Evolutionary conservation across 2,329 filamentous ascomycete species (phyloP).

Genomic region (Cadophora luteo-olivacea): DNA sequence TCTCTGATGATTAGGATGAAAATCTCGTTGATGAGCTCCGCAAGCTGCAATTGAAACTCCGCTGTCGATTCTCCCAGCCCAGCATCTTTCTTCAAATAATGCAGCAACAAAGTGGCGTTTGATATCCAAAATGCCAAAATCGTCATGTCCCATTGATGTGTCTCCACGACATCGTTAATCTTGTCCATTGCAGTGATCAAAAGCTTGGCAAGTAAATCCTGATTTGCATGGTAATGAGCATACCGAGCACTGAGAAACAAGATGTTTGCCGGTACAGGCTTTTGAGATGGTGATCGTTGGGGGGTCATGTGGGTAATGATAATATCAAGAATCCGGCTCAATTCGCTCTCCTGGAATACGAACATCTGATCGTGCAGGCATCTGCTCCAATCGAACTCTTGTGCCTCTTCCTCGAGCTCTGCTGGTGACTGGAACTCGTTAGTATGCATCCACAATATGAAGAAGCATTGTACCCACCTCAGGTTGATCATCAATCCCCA

Average conservation of each 20-base stretch:
- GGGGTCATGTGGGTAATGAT: constrained; percentile 98
- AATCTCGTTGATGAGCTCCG: constrained; percentile 96
- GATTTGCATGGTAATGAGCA: constrained; percentile 93
- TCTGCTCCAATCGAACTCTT: constrained; percentile 94
- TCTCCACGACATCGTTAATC: constrained; percentile 96
- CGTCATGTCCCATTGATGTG: constrained; percentile 98
- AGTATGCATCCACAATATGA: constrained; percentile 39
- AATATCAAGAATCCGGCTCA: constrained; percentile 90
- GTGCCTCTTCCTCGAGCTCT: constrained; percentile 85
- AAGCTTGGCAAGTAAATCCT: constrained; percentile 80
- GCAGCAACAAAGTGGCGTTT: constrained; percentile 91
- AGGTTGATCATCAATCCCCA: constrained; percentile 93
- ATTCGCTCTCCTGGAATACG: constrained; percentile 94
- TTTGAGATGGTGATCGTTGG: constrained; percentile 93
- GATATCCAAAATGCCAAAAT: constrained; percentile 99
- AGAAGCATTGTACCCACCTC: constrained; percentile 64
- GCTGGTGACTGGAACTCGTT: constrained; percentile 63
- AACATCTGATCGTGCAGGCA: constrained; percentile 99
- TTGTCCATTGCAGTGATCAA: constrained; percentile 90
- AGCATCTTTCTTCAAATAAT: constrained; percentile 94
- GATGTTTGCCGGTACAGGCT: constrained; percentile 96
- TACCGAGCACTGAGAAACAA: constrained; percentile 95
- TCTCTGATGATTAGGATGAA: constrained; percentile 98
- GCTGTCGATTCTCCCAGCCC: constrained; percentile 81
- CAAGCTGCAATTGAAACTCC: constrained; percentile 90